Evolutionary conservation across 2,329 filamentous ascomycete species (phyloP), one percentile per base, ranked within the genome.

Genomic region (Pezicula radicicola): DNA sequence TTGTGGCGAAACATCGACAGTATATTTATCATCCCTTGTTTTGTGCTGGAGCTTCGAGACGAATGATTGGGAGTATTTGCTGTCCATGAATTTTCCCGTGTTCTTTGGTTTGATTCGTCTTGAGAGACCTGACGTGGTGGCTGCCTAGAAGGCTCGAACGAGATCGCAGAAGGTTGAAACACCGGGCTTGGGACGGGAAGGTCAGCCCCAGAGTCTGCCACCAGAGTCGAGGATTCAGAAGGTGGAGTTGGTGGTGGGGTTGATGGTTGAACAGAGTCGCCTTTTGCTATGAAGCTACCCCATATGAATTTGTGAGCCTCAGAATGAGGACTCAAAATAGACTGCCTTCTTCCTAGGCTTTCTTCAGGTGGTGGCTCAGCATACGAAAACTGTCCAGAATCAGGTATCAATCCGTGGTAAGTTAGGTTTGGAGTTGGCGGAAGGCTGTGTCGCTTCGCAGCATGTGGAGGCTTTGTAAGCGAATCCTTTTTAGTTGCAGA

Each of bases 271-370:
- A 42, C 45, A 13, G 52, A 39, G 16, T 51, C 46, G 36, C 56
- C 57, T 15, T 46, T 57, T 9, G 52, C 50, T 5, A 58, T 52
- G 39, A 66, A 57, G 48, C 61, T 63, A 18, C 56, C 44, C 60
- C 55, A 63, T 53, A 65, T 66, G 39, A 66, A 66, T 6, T 58
- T 57, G 47, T 65, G 62, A 25, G 57, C 53, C 4, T 57, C 56
- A 18, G 52, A 48, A 27, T 46, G 42, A 21, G 53, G 46, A 50
- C 40, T 46, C 21, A 37, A 54, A 21, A 51, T 18, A 2, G 58
- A 61, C 28, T 40, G 47, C 43, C 55, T 61, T 21, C 53, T 49
- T 16, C 27, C 51, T 8, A 52, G 50, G 13, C 25, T n/a, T 25
- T 44, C 53, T 16, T 42, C 46, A 33, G 51, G 46, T 1, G 57